Percentiles rank a stretch among this genome's conserved stretches.
Evolutionary conservation across 1,139 yeast species (phyloP).

Genomic region (Zygosaccharomyces sapae): DNA sequence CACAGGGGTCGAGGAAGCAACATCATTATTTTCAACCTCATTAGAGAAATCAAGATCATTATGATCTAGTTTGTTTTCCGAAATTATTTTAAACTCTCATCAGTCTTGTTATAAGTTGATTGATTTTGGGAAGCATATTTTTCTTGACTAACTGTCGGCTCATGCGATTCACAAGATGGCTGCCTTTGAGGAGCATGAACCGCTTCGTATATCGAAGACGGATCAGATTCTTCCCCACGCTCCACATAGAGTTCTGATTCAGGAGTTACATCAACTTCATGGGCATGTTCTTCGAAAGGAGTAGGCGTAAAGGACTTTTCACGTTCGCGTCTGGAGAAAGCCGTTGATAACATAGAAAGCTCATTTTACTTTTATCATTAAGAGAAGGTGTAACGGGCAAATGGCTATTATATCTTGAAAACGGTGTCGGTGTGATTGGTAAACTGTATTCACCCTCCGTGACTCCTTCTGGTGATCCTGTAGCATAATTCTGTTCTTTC

Average conservation of each 20-base stretch:
- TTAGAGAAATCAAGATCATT: background rate
- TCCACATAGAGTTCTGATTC: background rate
- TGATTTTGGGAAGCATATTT: background rate
- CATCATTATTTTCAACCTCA: background rate
- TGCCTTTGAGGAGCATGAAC: background rate
- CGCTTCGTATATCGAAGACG: slow-evolving; percentile 7
- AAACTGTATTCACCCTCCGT: background rate
- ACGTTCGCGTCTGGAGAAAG: background rate
- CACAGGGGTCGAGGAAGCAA: slow-evolving; percentile 2
- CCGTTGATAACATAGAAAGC: background rate
- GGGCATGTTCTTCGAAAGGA: background rate
- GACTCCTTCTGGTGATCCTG: background rate
- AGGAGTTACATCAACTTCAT: slow-evolving; percentile 1
- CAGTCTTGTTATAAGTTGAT: slow-evolving; percentile 9
- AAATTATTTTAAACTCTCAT: slow-evolving; percentile 16
- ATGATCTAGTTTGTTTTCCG: slow-evolving; percentile 9
- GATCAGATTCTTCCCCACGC: background rate
- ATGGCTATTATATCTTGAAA: background rate
- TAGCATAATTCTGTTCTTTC: background rate
- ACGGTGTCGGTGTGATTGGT: background rate
- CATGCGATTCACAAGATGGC: background rate
- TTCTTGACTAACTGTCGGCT: background rate
- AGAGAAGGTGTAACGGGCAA: background rate
- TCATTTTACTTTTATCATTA: background rate
- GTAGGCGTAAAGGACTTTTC: background rate